Conservation (phyloP, 169 alveolate genomes). For the Plasmodium gonderi region DNA sequence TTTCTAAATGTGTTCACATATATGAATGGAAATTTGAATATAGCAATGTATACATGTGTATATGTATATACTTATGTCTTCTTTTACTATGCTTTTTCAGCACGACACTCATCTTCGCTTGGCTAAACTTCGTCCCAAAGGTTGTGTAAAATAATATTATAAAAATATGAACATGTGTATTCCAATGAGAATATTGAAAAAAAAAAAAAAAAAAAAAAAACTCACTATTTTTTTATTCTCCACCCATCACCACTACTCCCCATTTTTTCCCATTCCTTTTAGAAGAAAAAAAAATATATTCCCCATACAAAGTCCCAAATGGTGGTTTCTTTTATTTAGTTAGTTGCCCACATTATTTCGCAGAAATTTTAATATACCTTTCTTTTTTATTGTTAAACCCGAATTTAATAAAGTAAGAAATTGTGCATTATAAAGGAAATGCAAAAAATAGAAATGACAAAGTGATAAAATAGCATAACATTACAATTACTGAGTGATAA, state of each 20-base stretch:
- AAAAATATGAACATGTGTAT: not conserved
- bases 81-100: conserved; percentile 7
- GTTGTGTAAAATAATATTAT: not conserved
- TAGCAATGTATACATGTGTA: not conserved
- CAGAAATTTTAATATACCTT: conserved; percentile 84
- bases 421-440: not conserved
- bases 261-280: conserved; percentile 10
- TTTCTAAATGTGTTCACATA: not conserved
- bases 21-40: not conserved
- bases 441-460: not conserved
- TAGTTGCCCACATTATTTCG: conserved; percentile 89
- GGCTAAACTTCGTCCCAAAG: conserved; percentile 70
- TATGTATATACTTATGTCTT: not conserved
- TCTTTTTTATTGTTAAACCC: conserved; percentile 74
- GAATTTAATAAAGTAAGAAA: conserved; percentile 44
- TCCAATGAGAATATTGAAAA: conserved; percentile 1
- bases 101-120: conserved; percentile 53
- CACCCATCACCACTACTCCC: conserved; percentile 5
- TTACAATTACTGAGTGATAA: not conserved
- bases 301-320: conserved; percentile 82
- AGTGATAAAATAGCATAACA: not conserved
- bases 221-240: not conserved
- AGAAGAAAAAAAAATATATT: conserved; percentile 27
- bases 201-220: not conserved
- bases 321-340: conserved; percentile 84